These are phyloP conservation scores for Priceomyces melissophilus DNA, from an alignment of 805 yeast genomes.

Conservation along the genomic window DNA sequence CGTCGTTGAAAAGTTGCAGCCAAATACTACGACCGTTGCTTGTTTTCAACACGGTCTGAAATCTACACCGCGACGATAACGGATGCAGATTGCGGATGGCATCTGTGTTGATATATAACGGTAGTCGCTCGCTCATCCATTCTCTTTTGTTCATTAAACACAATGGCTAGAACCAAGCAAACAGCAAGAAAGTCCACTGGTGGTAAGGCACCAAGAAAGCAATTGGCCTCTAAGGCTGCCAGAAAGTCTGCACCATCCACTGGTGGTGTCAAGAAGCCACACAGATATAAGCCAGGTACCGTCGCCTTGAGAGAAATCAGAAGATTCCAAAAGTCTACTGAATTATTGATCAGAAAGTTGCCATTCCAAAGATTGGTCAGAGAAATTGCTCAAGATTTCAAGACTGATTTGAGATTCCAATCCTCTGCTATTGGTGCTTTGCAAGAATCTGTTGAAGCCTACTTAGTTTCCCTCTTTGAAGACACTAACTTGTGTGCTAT, in stretches of 20 bases:
- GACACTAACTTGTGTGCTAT: slow-evolving; percentile 49
- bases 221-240: slow-evolving; percentile 47
- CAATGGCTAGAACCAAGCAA: slow-evolving; percentile 47
- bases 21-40: too few species aligned
- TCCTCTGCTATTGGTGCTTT: slow-evolving; percentile 47
- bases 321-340: slow-evolving; percentile 47
- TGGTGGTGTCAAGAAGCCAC: slow-evolving; percentile 48
- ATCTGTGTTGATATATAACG: not conserved
- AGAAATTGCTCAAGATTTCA: slow-evolving; percentile 47
- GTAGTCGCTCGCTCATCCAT: not conserved
- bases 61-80: too few species aligned
- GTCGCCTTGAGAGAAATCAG: slow-evolving; percentile 48
- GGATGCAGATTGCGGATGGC: too few species aligned
- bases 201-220: slow-evolving; percentile 50
- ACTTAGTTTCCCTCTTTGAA: slow-evolving; percentile 45
- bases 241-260: slow-evolving; percentile 47
- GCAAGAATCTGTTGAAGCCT: slow-evolving; percentile 47
- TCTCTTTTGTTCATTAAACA: not conserved
- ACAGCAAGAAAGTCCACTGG: slow-evolving; percentile 49
- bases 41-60: too few species aligned
- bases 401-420: slow-evolving; percentile 46
- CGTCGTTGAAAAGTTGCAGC: too few species aligned
- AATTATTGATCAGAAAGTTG: slow-evolving; percentile 45
- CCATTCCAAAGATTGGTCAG: slow-evolving; percentile 48
- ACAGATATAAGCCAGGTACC: slow-evolving; percentile 50